Percentiles rank a stretch among this genome's conserved stretches.
phyloP scores from a whole-genome alignment of 192 early-diverging fungal genomes.

The Radiomyces spectabilis region DNA sequence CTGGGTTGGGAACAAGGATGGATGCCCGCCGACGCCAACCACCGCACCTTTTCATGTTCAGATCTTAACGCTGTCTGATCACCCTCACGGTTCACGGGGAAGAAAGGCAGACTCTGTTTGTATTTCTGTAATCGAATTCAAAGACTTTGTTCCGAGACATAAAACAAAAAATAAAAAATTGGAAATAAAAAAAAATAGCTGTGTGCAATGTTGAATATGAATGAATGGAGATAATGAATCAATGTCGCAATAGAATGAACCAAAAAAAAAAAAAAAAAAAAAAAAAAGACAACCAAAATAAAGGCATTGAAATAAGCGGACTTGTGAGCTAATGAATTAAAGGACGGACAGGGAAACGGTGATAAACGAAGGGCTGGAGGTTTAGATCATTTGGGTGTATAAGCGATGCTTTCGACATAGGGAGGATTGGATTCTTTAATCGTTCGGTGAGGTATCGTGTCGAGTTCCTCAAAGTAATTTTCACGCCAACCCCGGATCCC shows the following conservation, averaged over 20 bases:
- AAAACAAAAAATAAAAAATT: neutral
- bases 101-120: neutral
- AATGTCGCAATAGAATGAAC: neutral
- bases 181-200: neutral
- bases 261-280: neutral
- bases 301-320: neutral
- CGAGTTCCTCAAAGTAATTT: slow-evolving; percentile 1
- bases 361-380: too few relatives aligned
- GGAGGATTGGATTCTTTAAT: neutral
- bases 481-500: slow-evolving; percentile 20
- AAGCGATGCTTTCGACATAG: too few relatives aligned
- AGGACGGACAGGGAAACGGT: neutral
- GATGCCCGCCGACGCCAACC: slow-evolving; percentile 44
- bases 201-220: neutral
- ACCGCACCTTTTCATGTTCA: too few relatives aligned
- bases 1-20: slow-evolving; percentile 57
- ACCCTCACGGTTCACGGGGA: too few relatives aligned
- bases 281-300: neutral
- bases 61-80: too few relatives aligned
- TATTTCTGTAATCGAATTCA: neutral
- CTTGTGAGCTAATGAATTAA: neutral
- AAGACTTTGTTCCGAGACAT: neutral
- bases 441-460: neutral
- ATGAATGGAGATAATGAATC: neutral
- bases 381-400: too few relatives aligned